These are phyloP conservation scores for Fomitopsis pinicola DNA, from an alignment of 1,284 basidiomycete species.

Conservation along the genomic window DNA sequence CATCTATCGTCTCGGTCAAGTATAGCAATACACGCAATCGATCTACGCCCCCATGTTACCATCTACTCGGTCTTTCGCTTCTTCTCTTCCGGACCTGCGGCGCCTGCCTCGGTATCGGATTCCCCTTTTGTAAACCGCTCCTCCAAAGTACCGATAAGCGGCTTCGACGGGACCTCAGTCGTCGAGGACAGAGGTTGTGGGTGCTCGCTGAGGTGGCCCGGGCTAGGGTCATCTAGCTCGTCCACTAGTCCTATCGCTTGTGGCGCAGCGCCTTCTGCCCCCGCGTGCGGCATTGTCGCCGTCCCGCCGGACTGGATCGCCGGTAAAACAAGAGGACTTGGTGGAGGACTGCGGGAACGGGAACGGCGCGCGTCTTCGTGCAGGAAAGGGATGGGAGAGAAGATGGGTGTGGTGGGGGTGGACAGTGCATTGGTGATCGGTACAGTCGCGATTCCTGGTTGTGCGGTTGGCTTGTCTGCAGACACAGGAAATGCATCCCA, in stretches of 20 bases:
- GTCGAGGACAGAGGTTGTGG: conserved; percentile 66
- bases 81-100: conserved; percentile 11
- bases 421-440: conserved; percentile 41
- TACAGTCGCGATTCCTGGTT: conserved; percentile 20
- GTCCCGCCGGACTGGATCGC: conserved; percentile 25
- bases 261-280: conserved; percentile 30
- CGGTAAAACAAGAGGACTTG: conserved; percentile 60
- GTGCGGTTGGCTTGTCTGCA: conserved; percentile 36
- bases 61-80: conserved; percentile 12
- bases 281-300: conserved; percentile 16
- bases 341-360: conserved; percentile 70
- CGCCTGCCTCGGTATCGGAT: conserved; percentile 20
- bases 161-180: conserved; percentile 42
- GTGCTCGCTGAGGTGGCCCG: conserved; percentile 77
- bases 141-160: conserved; percentile 54
- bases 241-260: conserved; percentile 72
- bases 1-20: not conserved
- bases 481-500: conserved; percentile 65
- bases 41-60: conserved; percentile 3
- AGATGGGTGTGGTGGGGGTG: conserved; percentile 70
- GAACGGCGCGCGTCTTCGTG: conserved; percentile 74
- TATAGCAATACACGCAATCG: not conserved
- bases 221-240: conserved; percentile 76
- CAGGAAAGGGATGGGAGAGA: conserved; percentile 81
- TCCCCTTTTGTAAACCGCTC: conserved; percentile 61